Conservation (phyloP, 768 basidiomycete species). For the Lactifluus piperatus region DNA sequence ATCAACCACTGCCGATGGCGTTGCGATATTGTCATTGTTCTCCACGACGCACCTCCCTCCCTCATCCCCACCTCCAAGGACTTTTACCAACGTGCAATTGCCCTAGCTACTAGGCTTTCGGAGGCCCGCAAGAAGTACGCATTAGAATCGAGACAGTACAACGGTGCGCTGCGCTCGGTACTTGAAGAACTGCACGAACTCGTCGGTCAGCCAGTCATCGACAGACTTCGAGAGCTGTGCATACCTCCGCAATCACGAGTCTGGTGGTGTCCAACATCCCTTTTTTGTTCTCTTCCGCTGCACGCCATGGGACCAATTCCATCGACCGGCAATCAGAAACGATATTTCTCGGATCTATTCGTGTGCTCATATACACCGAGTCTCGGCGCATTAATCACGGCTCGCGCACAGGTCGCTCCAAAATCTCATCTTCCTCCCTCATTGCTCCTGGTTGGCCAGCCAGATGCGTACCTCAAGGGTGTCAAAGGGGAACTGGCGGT, state of each 20-base stretch:
- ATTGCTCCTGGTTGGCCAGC: slow-evolving; percentile 4
- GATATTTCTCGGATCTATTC: slow-evolving; percentile 4
- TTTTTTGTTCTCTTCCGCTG: slow-evolving; percentile 12
- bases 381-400: slow-evolving; percentile 7
- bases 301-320: slow-evolving; percentile 13
- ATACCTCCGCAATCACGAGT: too few species aligned
- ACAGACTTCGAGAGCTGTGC: neutral
- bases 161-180: neutral
- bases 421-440: neutral
- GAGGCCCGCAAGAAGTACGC: neutral
- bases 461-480: neutral
- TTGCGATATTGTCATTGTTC: slow-evolving; percentile 4
- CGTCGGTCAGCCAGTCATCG: neutral
- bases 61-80: neutral
- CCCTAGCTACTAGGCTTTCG: neutral
- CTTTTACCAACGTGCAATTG: neutral
- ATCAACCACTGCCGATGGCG: slow-evolving; percentile 4
- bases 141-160: neutral
- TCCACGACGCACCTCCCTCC: neutral
- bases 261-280: too few species aligned
- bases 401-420: neutral
- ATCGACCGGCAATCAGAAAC: neutral
- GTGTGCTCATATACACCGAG: slow-evolving; percentile 17
- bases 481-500: neutral
- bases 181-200: slow-evolving; percentile 2